A percentile compares a stretch with the other conserved stretches of the same genome.
phyloP scores from a whole-genome alignment of 805 yeast species.

The Sugiyamaella floridensis region DNA sequence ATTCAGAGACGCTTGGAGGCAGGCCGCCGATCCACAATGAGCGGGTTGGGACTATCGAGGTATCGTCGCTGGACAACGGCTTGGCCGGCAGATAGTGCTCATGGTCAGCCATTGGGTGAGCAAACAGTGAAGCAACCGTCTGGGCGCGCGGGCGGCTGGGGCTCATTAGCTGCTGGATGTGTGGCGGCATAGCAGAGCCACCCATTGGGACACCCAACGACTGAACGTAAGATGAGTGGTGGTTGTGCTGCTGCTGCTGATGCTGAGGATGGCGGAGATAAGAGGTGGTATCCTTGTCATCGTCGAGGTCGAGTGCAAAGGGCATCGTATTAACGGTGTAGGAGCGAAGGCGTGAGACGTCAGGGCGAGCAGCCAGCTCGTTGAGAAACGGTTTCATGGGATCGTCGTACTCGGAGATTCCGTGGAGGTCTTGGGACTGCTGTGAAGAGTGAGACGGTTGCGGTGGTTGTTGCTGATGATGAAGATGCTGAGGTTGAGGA shows the following conservation, averaged over 20 bases:
- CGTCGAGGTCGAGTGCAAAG: conserved; percentile 9
- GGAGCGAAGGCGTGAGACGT: conserved; percentile 26
- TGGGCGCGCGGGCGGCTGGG: conserved; percentile 5
- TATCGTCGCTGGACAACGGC: conserved; percentile 39
- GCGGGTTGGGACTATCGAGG: conserved; percentile 46
- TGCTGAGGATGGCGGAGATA: conserved; percentile 9
- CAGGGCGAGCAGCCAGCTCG: conserved; percentile 29
- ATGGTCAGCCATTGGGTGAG: conserved; percentile 8
- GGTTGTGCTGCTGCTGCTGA: conserved; percentile 21
- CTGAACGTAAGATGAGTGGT: conserved; percentile 10
- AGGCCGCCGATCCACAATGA: conserved; percentile 73
- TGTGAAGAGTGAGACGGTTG: conserved; percentile 10
- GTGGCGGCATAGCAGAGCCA: neutral
- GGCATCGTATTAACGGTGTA: conserved; percentile 25
- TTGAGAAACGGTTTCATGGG: conserved; percentile 26
- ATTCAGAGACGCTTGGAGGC: conserved; percentile 51
- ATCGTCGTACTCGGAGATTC: conserved; percentile 16
- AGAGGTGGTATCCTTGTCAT: conserved; percentile 2
- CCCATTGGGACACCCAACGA: neutral
- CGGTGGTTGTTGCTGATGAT: conserved; percentile 9
- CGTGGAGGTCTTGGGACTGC: conserved; percentile 16
- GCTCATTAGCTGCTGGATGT: conserved; percentile 3
- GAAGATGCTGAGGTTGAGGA: conserved; percentile 2
- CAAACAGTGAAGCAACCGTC: neutral
- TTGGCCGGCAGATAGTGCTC: conserved; percentile 1